Percentiles rank a stretch among this genome's conserved stretches.
These are phyloP conservation scores for Hansenula lynferdii DNA, from an alignment of 1,139 yeast species.

Conservation along the genomic window DNA sequence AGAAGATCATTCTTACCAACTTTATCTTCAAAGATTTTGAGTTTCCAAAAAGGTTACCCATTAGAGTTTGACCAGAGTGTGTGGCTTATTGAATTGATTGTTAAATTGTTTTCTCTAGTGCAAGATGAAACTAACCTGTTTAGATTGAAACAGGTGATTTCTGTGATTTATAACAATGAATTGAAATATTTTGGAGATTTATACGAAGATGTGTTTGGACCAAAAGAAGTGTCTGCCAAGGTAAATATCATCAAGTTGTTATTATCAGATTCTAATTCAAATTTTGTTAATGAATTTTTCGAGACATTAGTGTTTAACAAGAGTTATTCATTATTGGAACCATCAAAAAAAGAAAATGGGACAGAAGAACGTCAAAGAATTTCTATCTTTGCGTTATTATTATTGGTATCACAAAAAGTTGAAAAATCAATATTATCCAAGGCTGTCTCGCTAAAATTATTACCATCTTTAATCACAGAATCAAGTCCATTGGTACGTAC, in stretches of 20 bases:
- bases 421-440: constrained; percentile 15
- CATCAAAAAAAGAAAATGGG: constrained; percentile 56
- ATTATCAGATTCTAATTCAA: constrained; percentile 26
- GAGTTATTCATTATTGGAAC: constrained; percentile 35
- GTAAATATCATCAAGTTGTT: constrained; percentile 45
- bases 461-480: constrained; percentile 42
- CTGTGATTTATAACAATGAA: constrained; percentile 30
- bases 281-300: constrained; percentile 40
- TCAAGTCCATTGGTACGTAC: constrained; percentile 74
- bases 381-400: constrained; percentile 48
- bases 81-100: constrained; percentile 56
- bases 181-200: constrained; percentile 25
- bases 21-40: constrained; percentile 40
- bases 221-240: constrained; percentile 52
- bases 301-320: constrained; percentile 39
- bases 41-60: constrained; percentile 32
- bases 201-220: constrained; percentile 53
- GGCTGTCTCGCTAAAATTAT: constrained; percentile 21
- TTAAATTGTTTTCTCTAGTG: constrained; percentile 38
- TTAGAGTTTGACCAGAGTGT: constrained; percentile 32
- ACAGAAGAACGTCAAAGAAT: constrained; percentile 65
- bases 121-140: constrained; percentile 58
- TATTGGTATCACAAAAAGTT: constrained; percentile 30
- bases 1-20: constrained; percentile 69
- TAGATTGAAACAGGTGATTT: constrained; percentile 54